Evolutionary conservation across 768 basidiomycete species (phyloP), one percentile per base, ranked within the genome.

Genomic region (Lactarius quietus): DNA sequence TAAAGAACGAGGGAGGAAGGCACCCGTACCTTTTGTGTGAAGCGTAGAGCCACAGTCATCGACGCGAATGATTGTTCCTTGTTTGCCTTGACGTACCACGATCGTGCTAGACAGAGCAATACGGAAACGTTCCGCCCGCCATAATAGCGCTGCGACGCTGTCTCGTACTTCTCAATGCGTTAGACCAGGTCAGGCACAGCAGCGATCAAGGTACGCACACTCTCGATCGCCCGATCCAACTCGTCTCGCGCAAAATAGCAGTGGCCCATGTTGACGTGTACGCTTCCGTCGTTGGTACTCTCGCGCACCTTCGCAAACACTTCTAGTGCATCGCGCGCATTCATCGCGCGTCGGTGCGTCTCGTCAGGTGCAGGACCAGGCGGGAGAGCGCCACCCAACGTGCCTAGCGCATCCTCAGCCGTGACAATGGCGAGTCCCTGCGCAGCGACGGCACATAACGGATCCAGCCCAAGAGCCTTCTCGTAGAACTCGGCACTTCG

Each of bases 191-290:
- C 28, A 35, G 14, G 39, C 28, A 35, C 51, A 33, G 26, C 43
- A 59, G 20, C 14, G 23, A 48, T 14, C 61, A 41, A 58, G 35
- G 15, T 3, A 80, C 87, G 74, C 73, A 97, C 96, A 72, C 92
- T 92, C 76, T 99, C 95, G 68, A 98, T 95, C 1, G 97, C 96
- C 57, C 92, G 83, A 68, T 98, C 96, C 73, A 89, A 97, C 74
- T 99, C 96, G 65, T 97, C 96, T 58, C 93, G 82, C 23, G 86
- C 84, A 72, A 93, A 96, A 74, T 95, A 91, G 71, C 95, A 97
- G 72, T 98, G 97, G 0, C 95, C 97, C 81, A 98, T 95, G 74
- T 99, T 99, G 72, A 93, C 81, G 72, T 95, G 94, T 5, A 97
- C 94, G 65, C 90, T 90, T 8, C 92, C 93, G 51, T 86, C 84